A percentile compares a stretch with the other conserved stretches of the same genome.
Conservation (phyloP, 768 basidiomycete genomes). For the Imleria badia region DNA sequence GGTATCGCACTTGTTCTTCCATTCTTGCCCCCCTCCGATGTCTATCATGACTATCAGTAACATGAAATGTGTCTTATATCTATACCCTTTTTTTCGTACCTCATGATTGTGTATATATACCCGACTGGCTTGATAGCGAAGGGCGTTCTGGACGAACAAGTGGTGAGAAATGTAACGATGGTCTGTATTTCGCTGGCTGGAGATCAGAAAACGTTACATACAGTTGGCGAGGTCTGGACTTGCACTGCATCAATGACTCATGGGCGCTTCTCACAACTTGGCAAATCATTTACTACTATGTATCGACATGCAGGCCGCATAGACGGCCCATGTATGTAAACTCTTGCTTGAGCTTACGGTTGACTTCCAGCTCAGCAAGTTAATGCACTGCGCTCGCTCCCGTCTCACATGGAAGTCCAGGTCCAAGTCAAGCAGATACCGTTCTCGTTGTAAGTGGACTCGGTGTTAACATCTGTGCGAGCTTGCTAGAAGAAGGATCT, state of each 20-base stretch:
- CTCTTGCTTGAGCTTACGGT: background rate
- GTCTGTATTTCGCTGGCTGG: background rate
- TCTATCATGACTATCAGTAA: conserved; percentile 13
- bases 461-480: background rate
- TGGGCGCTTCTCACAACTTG: background rate
- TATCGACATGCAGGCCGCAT: too few species aligned
- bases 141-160: conserved; percentile 1
- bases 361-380: background rate
- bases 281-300: background rate
- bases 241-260: too few species aligned
- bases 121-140: conserved; percentile 12
- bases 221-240: too few species aligned
- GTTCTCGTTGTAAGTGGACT: conserved; percentile 43
- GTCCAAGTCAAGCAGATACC: conserved; percentile 29
- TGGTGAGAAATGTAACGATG: background rate
- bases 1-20: background rate
- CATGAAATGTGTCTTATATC: conserved; percentile 17
- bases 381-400: too few species aligned
- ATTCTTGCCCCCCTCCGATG: background rate
- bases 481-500: conserved; percentile 2
- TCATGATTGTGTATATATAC: conserved; percentile 22
- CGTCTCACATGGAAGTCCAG: conserved; percentile 13
- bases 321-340: too few species aligned
- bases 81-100: conserved; percentile 26
- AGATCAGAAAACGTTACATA: too few species aligned